Evolutionary conservation across 768 basidiomycete species (phyloP).

Genomic region (Termitomyces bulborhizus): DNA sequence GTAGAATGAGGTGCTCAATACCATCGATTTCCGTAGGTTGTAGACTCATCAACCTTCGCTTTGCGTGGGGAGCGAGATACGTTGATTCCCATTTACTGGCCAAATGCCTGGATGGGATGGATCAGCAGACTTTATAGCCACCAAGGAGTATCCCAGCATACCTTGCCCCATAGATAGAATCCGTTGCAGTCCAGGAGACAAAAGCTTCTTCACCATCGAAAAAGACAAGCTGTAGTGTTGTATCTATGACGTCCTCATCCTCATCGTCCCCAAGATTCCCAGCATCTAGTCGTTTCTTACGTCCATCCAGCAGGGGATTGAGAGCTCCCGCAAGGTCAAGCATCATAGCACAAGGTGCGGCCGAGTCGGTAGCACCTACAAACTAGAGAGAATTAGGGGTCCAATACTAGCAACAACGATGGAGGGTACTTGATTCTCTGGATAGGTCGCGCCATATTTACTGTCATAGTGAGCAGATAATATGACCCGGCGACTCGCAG

Average conservation of each 20-base stretch:
- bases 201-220: slow-evolving; percentile 99
- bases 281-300: slow-evolving; percentile 47
- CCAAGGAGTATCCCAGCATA: slow-evolving; percentile 22
- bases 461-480: slow-evolving; percentile 94
- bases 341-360: slow-evolving; percentile 91
- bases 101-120: slow-evolving; percentile 59
- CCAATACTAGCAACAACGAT: background rate
- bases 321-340: slow-evolving; percentile 86
- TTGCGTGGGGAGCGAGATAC: slow-evolving; percentile 52
- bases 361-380: slow-evolving; percentile 95
- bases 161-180: slow-evolving; percentile 96
- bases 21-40: slow-evolving; percentile 61
- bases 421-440: slow-evolving; percentile 62
- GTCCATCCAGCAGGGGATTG: slow-evolving; percentile 61
- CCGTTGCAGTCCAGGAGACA: slow-evolving; percentile 77
- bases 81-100: slow-evolving; percentile 78
- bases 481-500: slow-evolving; percentile 72
- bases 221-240: slow-evolving; percentile 88
- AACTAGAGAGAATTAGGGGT: slow-evolving; percentile 49
- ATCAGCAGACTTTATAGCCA: slow-evolving; percentile 1
- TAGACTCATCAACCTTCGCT: slow-evolving; percentile 51
- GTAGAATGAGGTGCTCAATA: slow-evolving; percentile 87
- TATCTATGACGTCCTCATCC: slow-evolving; percentile 75
- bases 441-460: slow-evolving; percentile 73
- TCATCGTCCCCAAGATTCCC: slow-evolving; percentile 38